These are phyloP conservation scores for Hsuehochloa calcarea DNA, from an alignment of 176 grass and related monocot genomes.

Conservation along the genomic window DNA sequence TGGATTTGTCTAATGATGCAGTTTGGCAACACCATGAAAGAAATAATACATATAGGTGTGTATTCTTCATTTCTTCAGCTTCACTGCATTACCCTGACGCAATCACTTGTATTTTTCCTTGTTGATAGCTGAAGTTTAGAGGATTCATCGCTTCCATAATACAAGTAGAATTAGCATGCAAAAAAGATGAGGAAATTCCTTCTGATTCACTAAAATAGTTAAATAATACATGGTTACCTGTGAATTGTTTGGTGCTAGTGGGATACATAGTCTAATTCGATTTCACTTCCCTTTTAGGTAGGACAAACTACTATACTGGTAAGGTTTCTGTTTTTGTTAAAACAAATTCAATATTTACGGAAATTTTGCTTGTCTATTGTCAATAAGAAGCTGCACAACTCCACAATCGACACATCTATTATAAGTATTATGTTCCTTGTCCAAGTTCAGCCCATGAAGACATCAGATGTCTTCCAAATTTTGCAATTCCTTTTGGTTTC, in stretches of 20 bases:
- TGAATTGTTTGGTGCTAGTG: background rate
- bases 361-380: background rate
- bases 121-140: background rate
- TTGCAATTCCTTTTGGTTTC: background rate
- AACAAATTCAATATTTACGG: background rate
- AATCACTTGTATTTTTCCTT: background rate
- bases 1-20: slow-evolving; percentile 27
- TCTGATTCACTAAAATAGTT: background rate
- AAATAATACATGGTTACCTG: background rate
- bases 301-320: background rate
- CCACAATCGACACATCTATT: background rate
- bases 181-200: background rate
- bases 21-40: slow-evolving; percentile 12
- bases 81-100: background rate
- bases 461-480: background rate
- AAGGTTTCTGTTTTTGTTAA: background rate
- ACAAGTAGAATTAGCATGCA: background rate
- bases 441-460: background rate
- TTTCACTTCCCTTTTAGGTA: background rate
- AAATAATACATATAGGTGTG: slow-evolving; percentile 45
- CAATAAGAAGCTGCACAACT: background rate
- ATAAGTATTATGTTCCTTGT: background rate
- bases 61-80: slow-evolving; percentile 15
- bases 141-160: background rate
- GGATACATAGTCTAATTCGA: background rate